These are phyloP conservation scores for Scheffersomyces coipomensis DNA, from an alignment of 805 yeast species.

Conservation along the genomic window DNA sequence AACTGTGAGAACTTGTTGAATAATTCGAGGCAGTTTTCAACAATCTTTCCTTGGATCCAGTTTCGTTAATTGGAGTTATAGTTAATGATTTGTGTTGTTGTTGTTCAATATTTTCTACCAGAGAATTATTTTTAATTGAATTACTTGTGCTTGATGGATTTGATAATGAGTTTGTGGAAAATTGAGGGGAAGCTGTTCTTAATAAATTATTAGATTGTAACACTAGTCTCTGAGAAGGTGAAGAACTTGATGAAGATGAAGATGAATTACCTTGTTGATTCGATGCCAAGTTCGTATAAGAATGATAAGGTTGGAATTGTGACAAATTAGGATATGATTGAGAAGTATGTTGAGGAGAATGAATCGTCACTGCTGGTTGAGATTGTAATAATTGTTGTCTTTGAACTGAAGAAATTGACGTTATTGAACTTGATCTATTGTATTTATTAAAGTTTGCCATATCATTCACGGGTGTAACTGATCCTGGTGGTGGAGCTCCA, in stretches of 20 bases:
- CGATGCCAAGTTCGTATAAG: too few relatives aligned
- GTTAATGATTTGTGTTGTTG: too few relatives aligned
- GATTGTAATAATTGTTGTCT: background rate
- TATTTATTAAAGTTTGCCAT: background rate
- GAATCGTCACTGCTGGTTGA: background rate
- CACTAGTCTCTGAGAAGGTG: background rate
- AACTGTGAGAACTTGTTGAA: conserved; percentile 1
- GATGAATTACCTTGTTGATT: too few relatives aligned
- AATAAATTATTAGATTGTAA: background rate
- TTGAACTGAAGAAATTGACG: background rate
- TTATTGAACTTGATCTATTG: background rate
- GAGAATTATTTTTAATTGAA: background rate
- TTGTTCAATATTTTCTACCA: background rate
- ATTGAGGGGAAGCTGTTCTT: background rate
- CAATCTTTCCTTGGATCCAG: conserved; percentile 2
- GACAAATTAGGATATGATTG: background rate
- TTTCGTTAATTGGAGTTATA: too few relatives aligned
- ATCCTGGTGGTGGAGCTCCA: background rate
- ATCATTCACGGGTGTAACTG: background rate
- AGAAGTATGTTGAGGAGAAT: background rate
- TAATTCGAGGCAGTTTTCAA: conserved; percentile 8
- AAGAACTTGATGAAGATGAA: background rate
- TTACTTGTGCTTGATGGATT: background rate
- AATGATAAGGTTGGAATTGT: background rate
- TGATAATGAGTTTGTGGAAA: background rate